Conservation (phyloP, 2,329 filamentous ascomycete genomes). For the Geosmithia putterillii region DNA sequence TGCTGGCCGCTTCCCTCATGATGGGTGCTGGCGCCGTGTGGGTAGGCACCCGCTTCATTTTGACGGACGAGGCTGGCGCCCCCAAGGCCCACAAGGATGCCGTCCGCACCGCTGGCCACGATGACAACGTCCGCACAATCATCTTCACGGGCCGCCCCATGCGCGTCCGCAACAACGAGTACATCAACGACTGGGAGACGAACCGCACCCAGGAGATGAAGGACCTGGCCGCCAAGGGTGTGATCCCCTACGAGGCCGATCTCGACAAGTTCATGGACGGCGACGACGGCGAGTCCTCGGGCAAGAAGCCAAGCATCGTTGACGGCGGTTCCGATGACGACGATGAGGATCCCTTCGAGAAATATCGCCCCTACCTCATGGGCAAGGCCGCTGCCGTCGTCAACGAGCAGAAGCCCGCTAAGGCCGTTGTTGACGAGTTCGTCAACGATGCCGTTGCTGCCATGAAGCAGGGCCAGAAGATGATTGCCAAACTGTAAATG, state of each 20-base stretch:
- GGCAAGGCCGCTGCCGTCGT: conserved; percentile 91
- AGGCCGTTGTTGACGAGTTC: conserved; percentile 89
- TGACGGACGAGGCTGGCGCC: conserved; percentile 88
- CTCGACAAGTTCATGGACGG: conserved; percentile 65
- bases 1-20: conserved; percentile 80
- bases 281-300: conserved; percentile 49
- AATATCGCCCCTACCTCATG: conserved; percentile 87
- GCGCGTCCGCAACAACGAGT: conserved; percentile 84
- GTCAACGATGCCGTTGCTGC: conserved; percentile 66
- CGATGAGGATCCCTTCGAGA: conserved; percentile 80
- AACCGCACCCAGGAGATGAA: conserved; percentile 87
- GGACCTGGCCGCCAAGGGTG: conserved; percentile 76
- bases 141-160: conserved; percentile 97
- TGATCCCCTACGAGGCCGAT: conserved; percentile 89
- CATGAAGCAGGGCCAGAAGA: conserved; percentile 55
- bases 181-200: conserved; percentile 93
- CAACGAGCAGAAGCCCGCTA: conserved; percentile 84
- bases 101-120: conserved; percentile 79
- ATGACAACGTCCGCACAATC: conserved; percentile 93
- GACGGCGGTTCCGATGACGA: conserved; percentile 48
- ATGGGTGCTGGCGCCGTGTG: conserved; percentile 87
- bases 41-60: conserved; percentile 93
- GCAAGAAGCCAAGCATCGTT: conserved; percentile 37
- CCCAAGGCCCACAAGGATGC: conserved; percentile 92
- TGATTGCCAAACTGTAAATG: conserved; percentile 58